Evolutionary conservation across 2,329 filamentous ascomycete genomes (phyloP).

Genomic region (Teratosphaeria destructans): DNA sequence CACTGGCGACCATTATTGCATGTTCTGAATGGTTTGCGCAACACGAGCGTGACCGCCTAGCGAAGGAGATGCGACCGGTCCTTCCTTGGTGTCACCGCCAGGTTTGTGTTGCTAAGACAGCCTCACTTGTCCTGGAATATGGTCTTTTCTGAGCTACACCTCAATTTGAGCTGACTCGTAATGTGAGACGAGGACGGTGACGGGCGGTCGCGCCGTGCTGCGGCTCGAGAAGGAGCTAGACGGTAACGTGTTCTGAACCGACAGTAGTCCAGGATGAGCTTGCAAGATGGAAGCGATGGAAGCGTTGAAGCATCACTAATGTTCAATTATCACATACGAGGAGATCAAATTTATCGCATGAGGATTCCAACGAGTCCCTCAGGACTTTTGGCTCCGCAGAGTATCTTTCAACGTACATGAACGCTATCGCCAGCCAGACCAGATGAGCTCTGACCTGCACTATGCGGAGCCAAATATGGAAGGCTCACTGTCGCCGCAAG

Average conservation of each 20-base stretch:
- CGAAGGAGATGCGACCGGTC: background rate
- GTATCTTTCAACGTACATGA: background rate
- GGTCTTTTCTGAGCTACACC: background rate
- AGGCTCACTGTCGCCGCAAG: background rate
- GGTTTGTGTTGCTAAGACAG: background rate
- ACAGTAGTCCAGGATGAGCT: background rate
- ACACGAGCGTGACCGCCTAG: background rate
- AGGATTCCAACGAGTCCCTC: background rate
- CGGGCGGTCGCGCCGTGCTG: background rate
- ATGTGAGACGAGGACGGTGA: background rate
- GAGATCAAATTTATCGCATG: background rate
- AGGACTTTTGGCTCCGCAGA: background rate
- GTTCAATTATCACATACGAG: background rate
- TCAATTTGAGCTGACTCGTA: background rate
- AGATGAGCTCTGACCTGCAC: background rate
- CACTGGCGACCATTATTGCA: background rate
- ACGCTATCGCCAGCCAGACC: background rate
- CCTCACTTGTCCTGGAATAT: background rate
- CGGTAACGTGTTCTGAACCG: background rate
- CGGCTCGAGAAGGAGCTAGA: background rate
- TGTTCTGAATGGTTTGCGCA: background rate
- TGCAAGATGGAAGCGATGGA: background rate
- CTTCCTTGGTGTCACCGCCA: background rate
- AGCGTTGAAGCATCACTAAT: background rate
- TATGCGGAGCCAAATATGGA: background rate